Evolutionary conservation across 106 monocot species (phyloP), one percentile per base, ranked within the genome.

Genomic region (Dendrobium catenatum): DNA sequence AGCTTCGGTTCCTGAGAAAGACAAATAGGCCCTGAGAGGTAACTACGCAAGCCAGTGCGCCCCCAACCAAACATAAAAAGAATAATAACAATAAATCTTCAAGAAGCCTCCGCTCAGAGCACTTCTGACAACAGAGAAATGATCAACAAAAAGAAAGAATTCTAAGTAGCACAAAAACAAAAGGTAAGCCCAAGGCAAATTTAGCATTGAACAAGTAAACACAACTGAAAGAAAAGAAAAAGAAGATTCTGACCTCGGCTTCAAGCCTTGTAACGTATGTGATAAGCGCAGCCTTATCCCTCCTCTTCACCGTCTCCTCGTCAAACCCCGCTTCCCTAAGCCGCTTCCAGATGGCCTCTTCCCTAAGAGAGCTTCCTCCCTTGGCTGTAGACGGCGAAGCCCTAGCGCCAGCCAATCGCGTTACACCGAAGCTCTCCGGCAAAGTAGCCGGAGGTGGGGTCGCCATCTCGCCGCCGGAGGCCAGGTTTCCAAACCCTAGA

Each of bases 201-300:
- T 16, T 37, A 11, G 42, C 73, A 73, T 42, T 19, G 42, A 40
- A 73, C 42, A 74, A 19, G 15, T 13, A 74, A 74, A 43, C 17
- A 42, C 43, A 1, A 70, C 11, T 27, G 13, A 33, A 68, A 70
- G 27, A 70, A 70, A 33, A 10, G 68, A 70, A 70, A 72, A 74
- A 74, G 20, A 74, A 44, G 43, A 74, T 43, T 46, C 13, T 31
- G 8, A 95, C 97, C 94, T 98, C 91, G 0, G 89, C 22, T 79
- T 98, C 97, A 51, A 95, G 89, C 84, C 82, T 90, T 51, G 89
- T 43, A 67, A 98, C 91, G 91, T 94, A 98, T 1, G 89, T 78
- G 40, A 98, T 82, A 10, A 94, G 86, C 0, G 94, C 87, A n/a
- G 94, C 92, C 86, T 94, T 94, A 80, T 95, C 97, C 80, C 92